phyloP scores from a whole-genome alignment of 169 alveolate genomes.

The Eimeria maxima region DNA sequence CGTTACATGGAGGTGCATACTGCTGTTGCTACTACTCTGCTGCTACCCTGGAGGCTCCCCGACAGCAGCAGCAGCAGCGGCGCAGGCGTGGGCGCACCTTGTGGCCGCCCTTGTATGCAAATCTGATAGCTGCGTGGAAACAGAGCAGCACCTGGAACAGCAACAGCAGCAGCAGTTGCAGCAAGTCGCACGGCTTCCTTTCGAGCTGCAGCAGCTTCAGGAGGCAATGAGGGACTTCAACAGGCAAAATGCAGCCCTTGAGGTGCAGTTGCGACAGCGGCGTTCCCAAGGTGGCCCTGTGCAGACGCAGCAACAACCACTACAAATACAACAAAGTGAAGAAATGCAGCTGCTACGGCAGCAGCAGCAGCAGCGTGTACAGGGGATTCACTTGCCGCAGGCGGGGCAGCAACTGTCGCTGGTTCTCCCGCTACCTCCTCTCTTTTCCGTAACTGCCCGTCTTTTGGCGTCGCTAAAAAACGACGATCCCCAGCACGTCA shows the following conservation, averaged over 20 bases:
- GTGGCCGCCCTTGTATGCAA: slow-evolving; percentile 57
- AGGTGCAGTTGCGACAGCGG: slow-evolving; percentile 52
- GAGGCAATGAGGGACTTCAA: slow-evolving; percentile 51
- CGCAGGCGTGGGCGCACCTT: slow-evolving; percentile 65
- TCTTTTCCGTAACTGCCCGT: slow-evolving; percentile 15
- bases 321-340: slow-evolving; percentile 19
- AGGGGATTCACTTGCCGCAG: slow-evolving; percentile 40
- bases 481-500: slow-evolving; percentile 60
- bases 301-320: slow-evolving; percentile 10
- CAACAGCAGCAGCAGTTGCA: slow-evolving; percentile 41
- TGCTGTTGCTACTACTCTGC: slow-evolving; percentile 24
- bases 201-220: slow-evolving; percentile 60
- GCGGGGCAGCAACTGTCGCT: slow-evolving; percentile 68
- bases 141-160: slow-evolving; percentile 29
- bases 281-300: slow-evolving; percentile 25
- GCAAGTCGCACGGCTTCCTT: slow-evolving; percentile 32
- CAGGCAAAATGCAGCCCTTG: slow-evolving; percentile 30
- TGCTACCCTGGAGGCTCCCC: slow-evolving; percentile 55
- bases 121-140: slow-evolving; percentile 10
- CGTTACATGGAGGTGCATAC: slow-evolving; percentile 47
- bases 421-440: slow-evolving; percentile 29
- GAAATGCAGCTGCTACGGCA: slow-evolving; percentile 54
- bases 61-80: slow-evolving; percentile 45
- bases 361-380: slow-evolving; percentile 71
- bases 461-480: slow-evolving; percentile 33